These are phyloP conservation scores for Zizania palustris DNA, from an alignment of 202 grass and related monocot genomes.

Conservation along the genomic window DNA sequence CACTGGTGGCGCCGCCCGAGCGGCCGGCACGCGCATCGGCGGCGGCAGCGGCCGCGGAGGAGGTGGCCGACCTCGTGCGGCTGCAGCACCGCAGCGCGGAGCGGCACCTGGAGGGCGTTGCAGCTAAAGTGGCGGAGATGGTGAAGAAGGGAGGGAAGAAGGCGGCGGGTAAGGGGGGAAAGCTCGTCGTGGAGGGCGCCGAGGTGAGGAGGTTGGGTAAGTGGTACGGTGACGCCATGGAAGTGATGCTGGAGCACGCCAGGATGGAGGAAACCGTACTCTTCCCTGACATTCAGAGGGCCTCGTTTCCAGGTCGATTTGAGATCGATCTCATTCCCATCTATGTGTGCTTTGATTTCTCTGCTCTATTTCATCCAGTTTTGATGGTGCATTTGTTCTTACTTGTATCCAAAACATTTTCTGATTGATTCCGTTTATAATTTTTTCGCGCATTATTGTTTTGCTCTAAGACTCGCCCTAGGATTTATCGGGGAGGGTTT, in stretches of 20 bases:
- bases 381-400: neutral
- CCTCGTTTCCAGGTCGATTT: slow-evolving; percentile 65
- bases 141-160: slow-evolving; percentile 62
- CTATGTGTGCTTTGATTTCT: neutral
- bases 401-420: neutral
- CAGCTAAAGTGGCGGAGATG: slow-evolving; percentile 61
- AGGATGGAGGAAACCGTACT: slow-evolving; percentile 94
- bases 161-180: slow-evolving; percentile 52
- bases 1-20: slow-evolving; percentile 48
- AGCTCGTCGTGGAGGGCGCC: slow-evolving; percentile 35
- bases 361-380: neutral
- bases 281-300: slow-evolving; percentile 80
- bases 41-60: slow-evolving; percentile 43
- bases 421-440: neutral
- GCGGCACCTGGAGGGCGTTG: slow-evolving; percentile 79
- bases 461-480: no score
- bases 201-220: slow-evolving; percentile 71
- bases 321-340: slow-evolving; percentile 4
- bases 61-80: slow-evolving; percentile 64
- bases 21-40: slow-evolving; percentile 39
- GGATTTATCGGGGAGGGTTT: slow-evolving; percentile 31
- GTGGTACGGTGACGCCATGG: slow-evolving; percentile 79
- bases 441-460: neutral
- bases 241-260: slow-evolving; percentile 97
- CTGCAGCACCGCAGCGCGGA: slow-evolving; percentile 89